Evolutionary conservation across 2,329 filamentous ascomycete genomes (phyloP).

Genomic region (Trichoderma sp.): DNA sequence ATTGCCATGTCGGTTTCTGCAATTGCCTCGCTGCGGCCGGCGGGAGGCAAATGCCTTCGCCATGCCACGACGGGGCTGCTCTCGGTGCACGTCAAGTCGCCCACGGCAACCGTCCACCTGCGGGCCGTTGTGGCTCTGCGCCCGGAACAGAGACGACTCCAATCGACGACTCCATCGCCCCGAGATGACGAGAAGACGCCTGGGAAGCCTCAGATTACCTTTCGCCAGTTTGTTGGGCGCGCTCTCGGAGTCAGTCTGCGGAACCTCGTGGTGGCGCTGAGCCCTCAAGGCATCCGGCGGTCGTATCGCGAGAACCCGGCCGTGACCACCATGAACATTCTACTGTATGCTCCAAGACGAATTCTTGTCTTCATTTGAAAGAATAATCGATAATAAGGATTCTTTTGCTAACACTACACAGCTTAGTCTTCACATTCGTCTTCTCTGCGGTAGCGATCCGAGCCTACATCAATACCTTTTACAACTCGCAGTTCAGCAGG

Average conservation of each 20-base stretch:
- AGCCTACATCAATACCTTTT: slow-evolving; percentile 58
- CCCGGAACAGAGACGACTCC: slow-evolving; percentile 34
- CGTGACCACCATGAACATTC: slow-evolving; percentile 35
- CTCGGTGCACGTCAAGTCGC: slow-evolving; percentile 38
- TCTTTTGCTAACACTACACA: slow-evolving; percentile 27
- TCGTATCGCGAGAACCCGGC: slow-evolving; percentile 40
- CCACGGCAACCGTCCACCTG: slow-evolving; percentile 34
- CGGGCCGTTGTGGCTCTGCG: slow-evolving; percentile 36
- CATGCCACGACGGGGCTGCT: slow-evolving; percentile 36
- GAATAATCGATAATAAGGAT: no score
- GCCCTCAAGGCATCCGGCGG: slow-evolving; percentile 39
- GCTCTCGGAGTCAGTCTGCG: slow-evolving; percentile 39
- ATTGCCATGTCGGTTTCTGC: slow-evolving; percentile 39
- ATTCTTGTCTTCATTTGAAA: no score
- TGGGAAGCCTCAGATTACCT: slow-evolving; percentile 37
- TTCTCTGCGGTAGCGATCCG: slow-evolving; percentile 38
- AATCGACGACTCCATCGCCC: slow-evolving; percentile 31
- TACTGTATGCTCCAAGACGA: slow-evolving; percentile 33
- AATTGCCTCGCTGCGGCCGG: slow-evolving; percentile 39
- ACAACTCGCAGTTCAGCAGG: slow-evolving; percentile 56
- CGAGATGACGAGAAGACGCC: slow-evolving; percentile 28
- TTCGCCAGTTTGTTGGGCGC: slow-evolving; percentile 35
- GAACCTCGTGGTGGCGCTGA: slow-evolving; percentile 40
- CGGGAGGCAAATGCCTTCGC: slow-evolving; percentile 36
- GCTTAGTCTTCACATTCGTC: slow-evolving; percentile 35